Percentiles rank a stretch among this genome's conserved stretches.
These are phyloP conservation scores for Pontederia paniculata DNA, from an alignment of 176 grass and related monocot species.

Conservation along the genomic window DNA sequence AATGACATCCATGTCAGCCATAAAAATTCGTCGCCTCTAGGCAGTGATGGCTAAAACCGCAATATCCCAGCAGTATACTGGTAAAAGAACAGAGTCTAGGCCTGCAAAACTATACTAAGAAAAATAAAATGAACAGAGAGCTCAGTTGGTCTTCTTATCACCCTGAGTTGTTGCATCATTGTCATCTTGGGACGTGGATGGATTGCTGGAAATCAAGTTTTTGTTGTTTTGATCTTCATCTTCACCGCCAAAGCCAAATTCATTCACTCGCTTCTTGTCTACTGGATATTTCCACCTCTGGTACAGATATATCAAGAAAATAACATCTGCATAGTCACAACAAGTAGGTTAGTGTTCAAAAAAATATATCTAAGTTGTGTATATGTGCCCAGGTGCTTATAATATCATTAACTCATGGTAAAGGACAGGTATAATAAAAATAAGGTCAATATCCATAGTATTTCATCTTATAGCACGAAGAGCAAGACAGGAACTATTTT, in stretches of 20 bases:
- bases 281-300: constrained; percentile 96
- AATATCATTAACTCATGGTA: no score
- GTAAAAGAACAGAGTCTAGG: no score
- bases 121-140: background rate
- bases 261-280: constrained; percentile 84
- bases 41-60: no score
- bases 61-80: no score
- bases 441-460: no score
- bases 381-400: no score
- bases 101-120: no score
- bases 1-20: no score
- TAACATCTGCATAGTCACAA: constrained; percentile 51
- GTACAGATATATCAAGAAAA: constrained; percentile 99
- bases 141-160: constrained; percentile 70
- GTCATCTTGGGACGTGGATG: constrained; percentile 16
- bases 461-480: no score
- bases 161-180: constrained; percentile 25
- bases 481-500: background rate
- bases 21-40: no score
- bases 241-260: constrained; percentile 92
- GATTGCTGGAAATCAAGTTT: constrained; percentile 36
- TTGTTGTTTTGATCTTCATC: constrained; percentile 35
- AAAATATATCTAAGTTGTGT: no score
- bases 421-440: no score
- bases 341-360: background rate